phyloP scores from a whole-genome alignment of 257 asterid species.

The Rubia yunnanensis region DNA sequence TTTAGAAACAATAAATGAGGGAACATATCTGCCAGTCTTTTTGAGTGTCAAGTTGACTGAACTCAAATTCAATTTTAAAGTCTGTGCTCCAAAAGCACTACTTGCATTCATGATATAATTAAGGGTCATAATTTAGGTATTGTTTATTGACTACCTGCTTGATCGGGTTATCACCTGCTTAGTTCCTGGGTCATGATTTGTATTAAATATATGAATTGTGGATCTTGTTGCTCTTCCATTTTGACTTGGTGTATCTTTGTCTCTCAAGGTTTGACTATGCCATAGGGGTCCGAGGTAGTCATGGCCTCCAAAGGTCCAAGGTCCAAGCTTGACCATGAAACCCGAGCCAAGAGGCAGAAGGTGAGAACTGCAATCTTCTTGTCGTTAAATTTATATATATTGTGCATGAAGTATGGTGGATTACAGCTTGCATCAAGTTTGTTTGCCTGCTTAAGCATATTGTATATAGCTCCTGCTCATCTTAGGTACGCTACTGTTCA shows the following conservation, averaged over 20 bases:
- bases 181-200: background rate
- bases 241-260: constrained; percentile 1
- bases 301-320: constrained; percentile 99
- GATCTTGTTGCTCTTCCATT: background rate
- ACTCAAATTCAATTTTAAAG: background rate
- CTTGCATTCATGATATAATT: background rate
- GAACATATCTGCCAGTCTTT: background rate
- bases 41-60: background rate
- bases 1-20: background rate
- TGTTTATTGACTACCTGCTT: background rate
- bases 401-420: background rate
- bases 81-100: background rate
- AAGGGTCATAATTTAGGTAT: background rate
- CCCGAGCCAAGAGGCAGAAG: constrained; percentile 88
- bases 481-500: too few species aligned
- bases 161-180: background rate
- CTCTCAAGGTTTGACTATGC: constrained; percentile 23
- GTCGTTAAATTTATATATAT: background rate
- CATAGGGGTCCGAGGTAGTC: constrained; percentile 35
- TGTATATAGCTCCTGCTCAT: background rate
- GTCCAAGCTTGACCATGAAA: constrained; percentile 88
- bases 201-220: background rate
- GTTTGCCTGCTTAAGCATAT: background rate
- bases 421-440: background rate
- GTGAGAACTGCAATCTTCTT: constrained; percentile 28